Conservation (phyloP, 495 filamentous ascomycete species). For the Rusavskia elegans region DNA sequence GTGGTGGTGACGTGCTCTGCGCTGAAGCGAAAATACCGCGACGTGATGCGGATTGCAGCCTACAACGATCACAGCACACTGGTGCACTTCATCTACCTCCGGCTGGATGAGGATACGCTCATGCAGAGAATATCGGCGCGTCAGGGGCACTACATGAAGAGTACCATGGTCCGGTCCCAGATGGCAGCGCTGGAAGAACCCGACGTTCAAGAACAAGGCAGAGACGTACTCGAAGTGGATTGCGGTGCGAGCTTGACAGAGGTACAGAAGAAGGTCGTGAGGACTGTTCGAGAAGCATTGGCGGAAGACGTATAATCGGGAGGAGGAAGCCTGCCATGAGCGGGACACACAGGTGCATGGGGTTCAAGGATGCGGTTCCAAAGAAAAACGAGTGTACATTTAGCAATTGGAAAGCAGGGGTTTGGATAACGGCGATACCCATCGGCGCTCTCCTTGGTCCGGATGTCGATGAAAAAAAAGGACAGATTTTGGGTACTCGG, state of each 20-base stretch:
- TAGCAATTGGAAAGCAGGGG: too few species aligned
- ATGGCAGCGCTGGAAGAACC: constrained; percentile 75
- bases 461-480: too few species aligned
- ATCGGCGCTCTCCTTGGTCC: too few species aligned
- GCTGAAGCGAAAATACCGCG: constrained; percentile 91
- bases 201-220: constrained; percentile 43
- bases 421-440: too few species aligned
- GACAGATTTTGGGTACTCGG: too few species aligned
- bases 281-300: constrained; percentile 12
- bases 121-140: constrained; percentile 56
- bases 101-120: constrained; percentile 56
- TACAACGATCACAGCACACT: constrained; percentile 60
- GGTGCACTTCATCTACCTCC: constrained; percentile 88
- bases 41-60: constrained; percentile 82
- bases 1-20: constrained; percentile 94
- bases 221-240: constrained; percentile 70
- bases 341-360: background rate
- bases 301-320: constrained; percentile 12
- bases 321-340: background rate
- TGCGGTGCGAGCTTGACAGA: constrained; percentile 47
- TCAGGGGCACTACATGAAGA: constrained; percentile 90
- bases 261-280: constrained; percentile 47
- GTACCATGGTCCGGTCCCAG: constrained; percentile 91
- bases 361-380: too few species aligned
- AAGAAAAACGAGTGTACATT: too few species aligned